phyloP scores from a whole-genome alignment of 2,329 filamentous ascomycete genomes.

The Penicillium oxalicum region DNA sequence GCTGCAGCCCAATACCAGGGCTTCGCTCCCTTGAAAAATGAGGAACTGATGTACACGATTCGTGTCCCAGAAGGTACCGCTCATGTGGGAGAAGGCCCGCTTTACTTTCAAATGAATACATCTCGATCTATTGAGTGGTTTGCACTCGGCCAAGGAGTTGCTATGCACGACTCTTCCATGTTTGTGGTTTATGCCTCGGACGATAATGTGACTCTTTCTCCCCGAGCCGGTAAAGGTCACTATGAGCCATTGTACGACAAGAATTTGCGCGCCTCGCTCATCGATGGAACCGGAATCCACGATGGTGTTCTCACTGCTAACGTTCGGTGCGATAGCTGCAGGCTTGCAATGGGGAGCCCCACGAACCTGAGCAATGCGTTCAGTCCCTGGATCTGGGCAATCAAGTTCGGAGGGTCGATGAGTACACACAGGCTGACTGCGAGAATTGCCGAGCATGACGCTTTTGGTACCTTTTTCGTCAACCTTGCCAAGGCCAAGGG shows the following conservation, averaged over 20 bases:
- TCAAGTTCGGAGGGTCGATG: conserved; percentile 9
- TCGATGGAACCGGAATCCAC: conserved; percentile 54
- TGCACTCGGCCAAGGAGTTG: conserved; percentile 50
- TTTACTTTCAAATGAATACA: conserved; percentile 54
- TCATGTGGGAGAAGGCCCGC: conserved; percentile 47
- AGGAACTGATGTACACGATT: conserved; percentile 38
- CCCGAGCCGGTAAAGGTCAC: conserved; percentile 48
- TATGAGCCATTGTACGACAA: conserved; percentile 44
- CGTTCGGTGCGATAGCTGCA: conserved; percentile 30
- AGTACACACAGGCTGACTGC: conserved; percentile 16
- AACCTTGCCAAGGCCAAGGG: conserved; percentile 21
- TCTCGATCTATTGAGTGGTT: conserved; percentile 51
- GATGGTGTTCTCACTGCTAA: conserved; percentile 55
- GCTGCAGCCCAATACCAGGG: conserved; percentile 11
- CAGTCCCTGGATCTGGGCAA: conserved; percentile 7
- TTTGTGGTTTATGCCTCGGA: conserved; percentile 52
- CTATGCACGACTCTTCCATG: conserved; percentile 53
- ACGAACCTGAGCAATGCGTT: not conserved
- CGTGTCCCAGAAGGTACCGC: conserved; percentile 51
- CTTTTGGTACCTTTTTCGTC: conserved; percentile 15
- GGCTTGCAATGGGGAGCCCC: not conserved
- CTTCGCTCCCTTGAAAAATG: conserved; percentile 7
- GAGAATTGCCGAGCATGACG: conserved; percentile 21
- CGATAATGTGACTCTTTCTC: conserved; percentile 55
- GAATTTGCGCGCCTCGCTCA: conserved; percentile 46